Base-by-base conservation (phyloP, 2,329 filamentous ascomycete genomes). In the Diaporthe vexans region DNA sequence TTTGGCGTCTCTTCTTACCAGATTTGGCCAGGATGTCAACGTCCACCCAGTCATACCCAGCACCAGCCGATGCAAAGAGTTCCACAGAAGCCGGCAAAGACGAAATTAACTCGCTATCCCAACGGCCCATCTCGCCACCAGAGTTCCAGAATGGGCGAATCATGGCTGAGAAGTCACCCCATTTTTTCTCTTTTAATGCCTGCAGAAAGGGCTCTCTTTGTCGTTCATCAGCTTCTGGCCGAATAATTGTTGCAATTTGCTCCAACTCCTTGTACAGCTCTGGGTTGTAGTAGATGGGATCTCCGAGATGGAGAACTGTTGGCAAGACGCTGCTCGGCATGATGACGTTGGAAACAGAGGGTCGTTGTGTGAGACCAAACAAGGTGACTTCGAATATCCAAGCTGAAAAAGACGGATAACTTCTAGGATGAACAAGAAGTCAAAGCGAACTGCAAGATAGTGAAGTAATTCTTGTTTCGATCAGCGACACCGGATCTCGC, bases 91-190 rank as follows among this genome's bases (percentile, higher is more conserved):
- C 67, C 0, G 90, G 90, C 6, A 92, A 79, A 11, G 90, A 79
- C 0, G 84, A 82, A 68, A 92, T 88, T 26, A 92, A 78, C 75
- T 92, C 90, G 15, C 81, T 78, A 77, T 93, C 88, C 90, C 90
- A 92, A 29, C 87, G 87, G 0, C 89, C 90, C 90, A 92, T 92
- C 77, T 92, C 91, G 5, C 89, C 89, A 1, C 91, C 91, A 0
- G 90, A 91, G 73, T 89, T 88, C 89, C 90, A 92, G 80, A 91
- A 91, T 0, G 90, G 90, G 3, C 90, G 84, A 77, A 90, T 90
- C 61, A 86, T 81, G 2, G 83, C 85, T 17, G 78, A 76, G 71
- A 87, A 86, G 75, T 85, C 78, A 1, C 85, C 85, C 84, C 83
- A 86, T 81, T 82, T 82, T 65, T 78, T 79, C 13, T 83, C 80